Conservation (phyloP, 176 grass and related monocot genomes). For the Zoysia pacifica region DNA sequence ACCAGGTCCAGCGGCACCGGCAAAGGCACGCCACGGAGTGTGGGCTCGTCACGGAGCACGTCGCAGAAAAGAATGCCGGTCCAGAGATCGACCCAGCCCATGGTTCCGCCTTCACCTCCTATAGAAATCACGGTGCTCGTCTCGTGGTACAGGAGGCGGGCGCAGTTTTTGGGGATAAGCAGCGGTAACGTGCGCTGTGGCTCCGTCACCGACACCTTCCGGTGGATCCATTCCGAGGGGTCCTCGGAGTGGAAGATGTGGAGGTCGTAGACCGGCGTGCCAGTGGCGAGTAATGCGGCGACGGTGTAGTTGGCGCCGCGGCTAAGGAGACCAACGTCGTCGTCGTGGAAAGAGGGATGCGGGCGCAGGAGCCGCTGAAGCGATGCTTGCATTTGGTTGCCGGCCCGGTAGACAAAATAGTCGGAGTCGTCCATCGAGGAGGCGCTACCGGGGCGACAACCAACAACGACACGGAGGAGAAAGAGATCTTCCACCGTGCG, state of each 20-base stretch:
- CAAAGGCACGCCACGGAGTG: not conserved
- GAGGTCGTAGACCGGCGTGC: not conserved
- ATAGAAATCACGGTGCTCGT: conserved; percentile 13
- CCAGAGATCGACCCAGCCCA: conserved; percentile 16
- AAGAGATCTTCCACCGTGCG: not conserved
- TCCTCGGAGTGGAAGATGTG: not conserved
- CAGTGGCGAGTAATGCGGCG: not conserved
- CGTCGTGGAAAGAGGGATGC: not conserved
- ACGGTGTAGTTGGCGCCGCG: not conserved
- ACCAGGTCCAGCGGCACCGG: not conserved
- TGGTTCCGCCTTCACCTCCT: not conserved
- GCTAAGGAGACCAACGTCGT: not conserved
- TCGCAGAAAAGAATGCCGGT: not conserved
- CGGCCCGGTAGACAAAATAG: conserved; percentile 22
- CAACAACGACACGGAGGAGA: conserved; percentile 1
- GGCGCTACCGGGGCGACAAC: not conserved
- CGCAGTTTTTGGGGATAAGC: not conserved
- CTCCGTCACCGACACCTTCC: not conserved
- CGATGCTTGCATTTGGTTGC: not conserved
- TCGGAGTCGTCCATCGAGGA: not conserved
- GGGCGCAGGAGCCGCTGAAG: not conserved
- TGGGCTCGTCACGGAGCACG: not conserved
- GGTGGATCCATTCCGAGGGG: not conserved
- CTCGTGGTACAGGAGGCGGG: not conserved
- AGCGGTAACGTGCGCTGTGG: not conserved